Evolutionary conservation across 2,329 filamentous ascomycete genomes (phyloP).

Genomic region (Amphichorda felina): DNA sequence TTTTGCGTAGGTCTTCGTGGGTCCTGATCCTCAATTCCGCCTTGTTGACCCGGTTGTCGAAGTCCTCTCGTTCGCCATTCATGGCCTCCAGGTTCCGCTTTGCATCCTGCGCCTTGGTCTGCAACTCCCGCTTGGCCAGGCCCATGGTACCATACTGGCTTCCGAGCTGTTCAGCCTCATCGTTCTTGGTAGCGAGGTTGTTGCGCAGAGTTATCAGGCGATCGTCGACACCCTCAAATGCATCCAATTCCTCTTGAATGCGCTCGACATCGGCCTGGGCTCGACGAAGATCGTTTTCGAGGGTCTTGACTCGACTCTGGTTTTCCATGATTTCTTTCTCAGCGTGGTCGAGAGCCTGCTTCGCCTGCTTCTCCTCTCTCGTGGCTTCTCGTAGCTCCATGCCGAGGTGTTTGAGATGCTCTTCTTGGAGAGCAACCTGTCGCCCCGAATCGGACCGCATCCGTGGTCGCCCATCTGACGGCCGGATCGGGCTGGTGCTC

Average conservation of each 20-base stretch:
- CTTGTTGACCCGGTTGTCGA: slow-evolving; percentile 39
- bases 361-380: slow-evolving; percentile 30
- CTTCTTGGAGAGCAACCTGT: slow-evolving; percentile 44
- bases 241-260: slow-evolving; percentile 48
- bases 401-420: slow-evolving; percentile 40
- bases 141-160: slow-evolving; percentile 40
- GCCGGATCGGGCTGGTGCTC: slow-evolving; percentile 28
- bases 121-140: slow-evolving; percentile 36
- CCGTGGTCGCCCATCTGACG: slow-evolving; percentile 44
- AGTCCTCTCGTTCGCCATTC: slow-evolving; percentile 21
- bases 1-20: slow-evolving; percentile 33
- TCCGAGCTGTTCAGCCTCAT: slow-evolving; percentile 35
- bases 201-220: slow-evolving; percentile 46
- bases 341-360: slow-evolving; percentile 28
- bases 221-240: slow-evolving; percentile 56
- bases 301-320: slow-evolving; percentile 13
- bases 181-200: slow-evolving; percentile 43
- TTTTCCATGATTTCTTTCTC: slow-evolving; percentile 33
- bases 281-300: slow-evolving; percentile 44
- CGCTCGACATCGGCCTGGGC: slow-evolving; percentile 45
- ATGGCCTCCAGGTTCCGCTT: slow-evolving; percentile 16
- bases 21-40: slow-evolving; percentile 39
- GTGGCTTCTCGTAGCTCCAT: slow-evolving; percentile 41
- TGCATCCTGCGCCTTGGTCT: slow-evolving; percentile 25
- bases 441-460: slow-evolving; percentile 69